Evolutionary conservation across 1,284 basidiomycete species (phyloP).

Genomic region (Papiliotrema flavescens): DNA sequence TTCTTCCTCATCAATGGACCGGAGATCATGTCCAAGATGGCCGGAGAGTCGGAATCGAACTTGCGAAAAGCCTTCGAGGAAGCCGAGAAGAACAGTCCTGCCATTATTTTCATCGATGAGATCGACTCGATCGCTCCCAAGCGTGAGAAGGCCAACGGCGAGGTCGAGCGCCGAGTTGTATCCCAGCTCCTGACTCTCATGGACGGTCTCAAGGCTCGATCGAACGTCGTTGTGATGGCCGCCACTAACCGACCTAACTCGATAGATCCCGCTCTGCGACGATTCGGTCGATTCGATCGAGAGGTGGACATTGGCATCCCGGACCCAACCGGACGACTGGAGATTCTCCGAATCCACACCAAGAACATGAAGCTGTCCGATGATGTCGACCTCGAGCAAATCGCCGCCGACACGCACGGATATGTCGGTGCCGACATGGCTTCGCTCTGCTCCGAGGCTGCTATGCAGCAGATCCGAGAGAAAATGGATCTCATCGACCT

Average conservation of each 20-base stretch:
- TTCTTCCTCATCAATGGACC: conserved; percentile 99
- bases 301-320: conserved; percentile 99
- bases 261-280: conserved; percentile 95
- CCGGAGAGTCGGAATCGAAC: conserved; percentile 96
- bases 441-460: conserved; percentile 92
- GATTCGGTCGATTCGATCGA: conserved; percentile 98
- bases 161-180: conserved; percentile 98
- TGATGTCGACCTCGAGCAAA: conserved; percentile 97
- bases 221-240: conserved; percentile 99
- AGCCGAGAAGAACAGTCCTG: conserved; percentile 99
- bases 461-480: conserved; percentile 98
- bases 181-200: conserved; percentile 97
- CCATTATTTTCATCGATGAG: conserved; percentile 97
- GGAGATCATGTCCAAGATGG: conserved; percentile 99
- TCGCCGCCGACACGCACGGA: conserved; percentile 97
- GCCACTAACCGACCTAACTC: conserved; percentile 97
- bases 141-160: conserved; percentile 99
- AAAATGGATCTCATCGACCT: conserved; percentile 96
- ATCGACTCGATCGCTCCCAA: conserved; percentile 99
- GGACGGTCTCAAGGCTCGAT: conserved; percentile 97
- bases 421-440: conserved; percentile 98
- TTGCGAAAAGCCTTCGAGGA: conserved; percentile 97
- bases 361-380: conserved; percentile 99
- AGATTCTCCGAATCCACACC: conserved; percentile 98
- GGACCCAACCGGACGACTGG: conserved; percentile 95